These are phyloP conservation scores for Umbelopsis sp. DNA, from an alignment of 192 early-diverging fungal species.

Conservation along the genomic window DNA sequence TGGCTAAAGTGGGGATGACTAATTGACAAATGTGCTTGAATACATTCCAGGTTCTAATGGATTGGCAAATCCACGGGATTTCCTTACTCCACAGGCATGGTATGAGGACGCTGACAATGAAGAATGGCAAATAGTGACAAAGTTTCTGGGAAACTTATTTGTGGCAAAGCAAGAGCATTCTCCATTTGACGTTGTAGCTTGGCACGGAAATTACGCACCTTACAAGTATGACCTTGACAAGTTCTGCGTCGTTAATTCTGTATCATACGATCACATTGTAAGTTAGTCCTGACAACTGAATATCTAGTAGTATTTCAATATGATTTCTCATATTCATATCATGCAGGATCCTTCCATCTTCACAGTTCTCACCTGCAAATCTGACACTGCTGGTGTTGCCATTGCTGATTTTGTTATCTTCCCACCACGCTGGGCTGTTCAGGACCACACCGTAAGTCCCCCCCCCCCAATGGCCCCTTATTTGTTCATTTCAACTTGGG, in stretches of 20 bases:
- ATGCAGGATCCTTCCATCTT: slow-evolving; percentile 93
- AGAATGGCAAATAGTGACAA: slow-evolving; percentile 72
- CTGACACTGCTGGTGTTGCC: slow-evolving; percentile 81
- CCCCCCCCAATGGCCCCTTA: neutral
- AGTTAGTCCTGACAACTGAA: neutral
- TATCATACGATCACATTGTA: slow-evolving; percentile 88
- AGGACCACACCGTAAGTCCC: slow-evolving; percentile 78
- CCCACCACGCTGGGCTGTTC: slow-evolving; percentile 93
- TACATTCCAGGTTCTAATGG: slow-evolving; percentile 74
- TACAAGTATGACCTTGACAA: slow-evolving; percentile 89
- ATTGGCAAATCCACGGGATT: slow-evolving; percentile 93
- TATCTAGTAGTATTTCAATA: too few species aligned
- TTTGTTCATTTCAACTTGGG: too few species aligned
- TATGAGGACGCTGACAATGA: slow-evolving; percentile 66
- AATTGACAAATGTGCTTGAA: too few species aligned
- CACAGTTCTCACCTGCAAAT: slow-evolving; percentile 92
- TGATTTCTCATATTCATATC: slow-evolving; percentile 17
- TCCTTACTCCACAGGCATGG: slow-evolving; percentile 81
- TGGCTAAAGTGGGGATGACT: too few species aligned
- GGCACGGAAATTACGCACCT: slow-evolving; percentile 98
- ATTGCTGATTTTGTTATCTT: slow-evolving; percentile 97
- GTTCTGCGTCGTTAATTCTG: slow-evolving; percentile 86
- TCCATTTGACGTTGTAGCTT: slow-evolving; percentile 95
- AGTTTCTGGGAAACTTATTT: slow-evolving; percentile 85
- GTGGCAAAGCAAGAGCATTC: slow-evolving; percentile 73